Conservation (phyloP, 164 flowering plant genomes). For the Berberis thunbergii region DNA sequence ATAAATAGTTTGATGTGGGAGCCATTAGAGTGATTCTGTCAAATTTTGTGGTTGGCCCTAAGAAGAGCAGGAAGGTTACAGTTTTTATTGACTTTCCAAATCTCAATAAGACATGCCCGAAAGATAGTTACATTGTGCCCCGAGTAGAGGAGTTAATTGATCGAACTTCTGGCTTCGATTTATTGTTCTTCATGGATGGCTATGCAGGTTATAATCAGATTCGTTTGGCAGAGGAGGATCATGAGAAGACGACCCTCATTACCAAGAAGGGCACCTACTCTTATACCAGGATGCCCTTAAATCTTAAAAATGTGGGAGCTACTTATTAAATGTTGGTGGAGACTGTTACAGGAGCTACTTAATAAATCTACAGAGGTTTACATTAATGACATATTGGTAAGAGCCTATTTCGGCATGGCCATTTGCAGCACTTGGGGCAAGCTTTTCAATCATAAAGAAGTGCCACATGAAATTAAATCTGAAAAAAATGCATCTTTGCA, state of each 20-base stretch:
- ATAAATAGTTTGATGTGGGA: no score
- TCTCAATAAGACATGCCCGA: no score
- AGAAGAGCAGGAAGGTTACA: no score
- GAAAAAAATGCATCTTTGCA: background rate
- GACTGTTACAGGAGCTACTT: background rate
- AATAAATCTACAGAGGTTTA: background rate
- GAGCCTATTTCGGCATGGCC: background rate
- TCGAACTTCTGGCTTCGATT: no score
- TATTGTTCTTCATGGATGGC: background rate
- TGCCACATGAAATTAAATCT: background rate
- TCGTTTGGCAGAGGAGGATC: background rate
- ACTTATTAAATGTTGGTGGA: background rate
- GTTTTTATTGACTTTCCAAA: no score
- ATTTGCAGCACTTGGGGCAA: background rate
- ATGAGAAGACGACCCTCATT: background rate
- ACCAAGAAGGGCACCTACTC: background rate
- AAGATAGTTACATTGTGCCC: no score
- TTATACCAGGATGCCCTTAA: background rate
- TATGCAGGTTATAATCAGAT: background rate
- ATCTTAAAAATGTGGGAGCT: background rate
- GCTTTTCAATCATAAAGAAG: background rate
- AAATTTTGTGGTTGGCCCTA: no score
- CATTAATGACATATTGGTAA: background rate
- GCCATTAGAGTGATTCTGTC: no score
- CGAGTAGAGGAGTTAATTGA: no score